phyloP scores from a whole-genome alignment of 176 grass and related monocot genomes.

The Carex kokanica region DNA sequence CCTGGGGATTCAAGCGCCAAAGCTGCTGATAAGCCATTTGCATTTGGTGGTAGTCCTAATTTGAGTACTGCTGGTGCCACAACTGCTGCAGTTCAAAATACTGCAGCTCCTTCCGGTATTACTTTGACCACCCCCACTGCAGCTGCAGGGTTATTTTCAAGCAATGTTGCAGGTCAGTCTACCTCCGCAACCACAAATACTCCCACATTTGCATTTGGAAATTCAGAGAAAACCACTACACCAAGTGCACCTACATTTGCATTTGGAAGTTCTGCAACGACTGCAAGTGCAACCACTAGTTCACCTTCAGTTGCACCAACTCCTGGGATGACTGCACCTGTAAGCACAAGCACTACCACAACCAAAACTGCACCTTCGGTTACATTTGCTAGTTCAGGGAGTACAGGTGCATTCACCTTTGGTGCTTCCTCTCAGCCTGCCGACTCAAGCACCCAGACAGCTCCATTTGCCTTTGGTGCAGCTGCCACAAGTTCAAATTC shows the following conservation, averaged over 20 bases:
- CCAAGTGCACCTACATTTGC: constrained; percentile 12
- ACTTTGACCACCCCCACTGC: constrained; percentile 3
- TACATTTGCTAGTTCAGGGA: constrained; percentile 21
- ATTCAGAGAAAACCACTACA: background rate
- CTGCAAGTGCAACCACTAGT: constrained; percentile 5
- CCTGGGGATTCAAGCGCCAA: background rate
- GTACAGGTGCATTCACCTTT: background rate
- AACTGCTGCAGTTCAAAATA: background rate
- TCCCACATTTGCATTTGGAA: constrained; percentile 21
- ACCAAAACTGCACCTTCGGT: background rate
- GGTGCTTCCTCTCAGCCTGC: constrained; percentile 22
- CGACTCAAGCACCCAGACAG: background rate
- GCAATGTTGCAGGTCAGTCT: background rate
- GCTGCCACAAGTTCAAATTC: constrained; percentile 8
- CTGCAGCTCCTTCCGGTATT: background rate
- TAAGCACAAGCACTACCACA: background rate
- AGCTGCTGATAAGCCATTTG: constrained; percentile 2
- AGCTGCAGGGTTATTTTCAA: constrained; percentile 15
- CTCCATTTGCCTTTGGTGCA: constrained; percentile 19
- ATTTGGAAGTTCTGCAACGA: constrained; percentile 10
- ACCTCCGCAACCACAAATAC: background rate
- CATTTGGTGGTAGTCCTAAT: constrained; percentile 16
- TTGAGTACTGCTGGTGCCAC: constrained; percentile 13
- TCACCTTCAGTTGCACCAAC: constrained; percentile 11
- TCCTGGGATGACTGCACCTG: background rate